phyloP scores from a whole-genome alignment of 345 rosid species.

The Excoecaria cochinchinensis region DNA sequence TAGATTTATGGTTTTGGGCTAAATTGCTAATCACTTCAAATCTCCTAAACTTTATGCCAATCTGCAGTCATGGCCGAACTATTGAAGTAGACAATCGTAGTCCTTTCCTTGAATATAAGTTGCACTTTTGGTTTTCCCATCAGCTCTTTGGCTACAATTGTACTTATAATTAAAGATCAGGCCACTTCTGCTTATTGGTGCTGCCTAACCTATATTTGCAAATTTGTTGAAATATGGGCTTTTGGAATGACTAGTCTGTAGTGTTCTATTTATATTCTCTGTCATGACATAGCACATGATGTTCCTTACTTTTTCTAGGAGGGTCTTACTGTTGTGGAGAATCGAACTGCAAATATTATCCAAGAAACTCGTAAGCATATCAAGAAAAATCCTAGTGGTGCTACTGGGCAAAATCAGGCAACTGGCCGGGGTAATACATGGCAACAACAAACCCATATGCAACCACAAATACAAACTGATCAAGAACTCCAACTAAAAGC shows the following conservation, averaged over 20 bases:
- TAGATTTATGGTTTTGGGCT: background rate
- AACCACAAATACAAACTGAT: conserved; percentile 46
- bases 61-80: background rate
- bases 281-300: background rate
- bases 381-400: conserved; percentile 19
- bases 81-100: background rate
- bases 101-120: background rate
- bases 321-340: conserved; percentile 31
- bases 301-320: conserved; percentile 15
- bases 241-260: background rate
- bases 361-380: conserved; percentile 39
- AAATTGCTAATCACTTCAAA: background rate
- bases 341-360: conserved; percentile 31
- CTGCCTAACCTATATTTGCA: too few species aligned
- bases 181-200: background rate
- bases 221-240: background rate
- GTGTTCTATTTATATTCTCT: background rate
- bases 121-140: background rate
- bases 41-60: background rate
- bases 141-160: background rate
- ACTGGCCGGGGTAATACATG: background rate
- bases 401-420: conserved; percentile 20
- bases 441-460: conserved; percentile 33
- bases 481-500: conserved; percentile 83
- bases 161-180: background rate